Evolutionary conservation across 1,284 basidiomycete genomes (phyloP).

Genomic region (Kwoniella shivajii): DNA sequence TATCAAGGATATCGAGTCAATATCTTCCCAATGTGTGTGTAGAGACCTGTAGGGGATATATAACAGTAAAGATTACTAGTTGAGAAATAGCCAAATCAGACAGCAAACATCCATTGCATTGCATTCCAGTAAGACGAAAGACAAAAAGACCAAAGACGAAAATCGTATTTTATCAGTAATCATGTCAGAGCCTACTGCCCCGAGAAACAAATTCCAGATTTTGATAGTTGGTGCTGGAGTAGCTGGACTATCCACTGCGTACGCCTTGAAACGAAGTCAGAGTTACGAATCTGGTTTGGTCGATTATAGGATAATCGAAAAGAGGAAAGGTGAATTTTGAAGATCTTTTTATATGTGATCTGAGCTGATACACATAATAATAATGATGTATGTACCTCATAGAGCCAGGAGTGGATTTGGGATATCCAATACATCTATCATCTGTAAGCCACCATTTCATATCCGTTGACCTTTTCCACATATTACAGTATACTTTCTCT

Average conservation of each 20-base stretch:
- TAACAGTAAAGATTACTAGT: no score
- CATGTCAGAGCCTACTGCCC: no score
- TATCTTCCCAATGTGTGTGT: no score
- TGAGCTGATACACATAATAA: conserved; percentile 4
- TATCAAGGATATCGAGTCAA: no score
- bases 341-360: not conserved
- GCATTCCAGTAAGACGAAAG: not conserved
- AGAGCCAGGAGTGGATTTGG: not conserved
- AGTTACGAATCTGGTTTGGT: conserved; percentile 1
- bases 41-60: no score
- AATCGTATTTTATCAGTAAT: no score
- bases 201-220: not conserved
- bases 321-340: conserved; percentile 16
- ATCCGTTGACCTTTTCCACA: not conserved
- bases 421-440: conserved; percentile 29
- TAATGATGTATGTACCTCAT: not conserved
- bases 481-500: not conserved
- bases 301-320: conserved; percentile 23
- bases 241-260: conserved; percentile 26
- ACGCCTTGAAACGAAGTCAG: conserved; percentile 17
- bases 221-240: conserved; percentile 33
- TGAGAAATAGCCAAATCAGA: no score
- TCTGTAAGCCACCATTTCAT: conserved; percentile 11
- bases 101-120: no score
- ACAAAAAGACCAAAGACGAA: not conserved